These are phyloP conservation scores for Sonneratia alba DNA, from an alignment of 345 rosid genomes.

Conservation along the genomic window DNA sequence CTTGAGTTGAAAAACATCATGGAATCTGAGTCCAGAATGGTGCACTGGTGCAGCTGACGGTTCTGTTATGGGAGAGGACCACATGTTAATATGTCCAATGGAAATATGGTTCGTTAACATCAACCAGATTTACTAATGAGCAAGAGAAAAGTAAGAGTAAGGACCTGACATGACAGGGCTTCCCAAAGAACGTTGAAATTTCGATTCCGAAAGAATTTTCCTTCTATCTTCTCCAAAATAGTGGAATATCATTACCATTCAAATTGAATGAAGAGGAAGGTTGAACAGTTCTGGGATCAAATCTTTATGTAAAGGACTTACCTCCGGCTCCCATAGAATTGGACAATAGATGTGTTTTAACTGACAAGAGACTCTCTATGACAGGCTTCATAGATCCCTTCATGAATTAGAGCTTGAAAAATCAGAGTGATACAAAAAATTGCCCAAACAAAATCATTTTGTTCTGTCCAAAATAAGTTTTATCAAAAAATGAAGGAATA, in stretches of 20 bases:
- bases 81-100: neutral
- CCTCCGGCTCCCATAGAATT: slow-evolving; percentile 12
- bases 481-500: too few relatives aligned
- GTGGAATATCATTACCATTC: slow-evolving; percentile 18
- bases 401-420: slow-evolving; percentile 9
- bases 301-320: slow-evolving; percentile 2
- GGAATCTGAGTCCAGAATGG: slow-evolving; percentile 68
- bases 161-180: slow-evolving; percentile 40
- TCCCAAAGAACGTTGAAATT: slow-evolving; percentile 38
- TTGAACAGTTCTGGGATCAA: neutral
- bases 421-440: neutral
- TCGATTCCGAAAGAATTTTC: slow-evolving; percentile 34
- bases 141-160: neutral
- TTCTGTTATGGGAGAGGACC: slow-evolving; percentile 25
- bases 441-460: neutral
- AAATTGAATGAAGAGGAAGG: neutral
- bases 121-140: neutral
- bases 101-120: neutral
- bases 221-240: slow-evolving; percentile 46
- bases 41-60: slow-evolving; percentile 42
- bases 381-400: slow-evolving; percentile 53
- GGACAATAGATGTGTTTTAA: slow-evolving; percentile 25
- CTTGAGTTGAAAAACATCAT: slow-evolving; percentile 80
- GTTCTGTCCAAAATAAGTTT: neutral
- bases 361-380: slow-evolving; percentile 33